Percentiles rank a stretch among this genome's conserved stretches.
Evolutionary conservation across 257 asterid species (phyloP).

Genomic region (Apocynum venetum): DNA sequence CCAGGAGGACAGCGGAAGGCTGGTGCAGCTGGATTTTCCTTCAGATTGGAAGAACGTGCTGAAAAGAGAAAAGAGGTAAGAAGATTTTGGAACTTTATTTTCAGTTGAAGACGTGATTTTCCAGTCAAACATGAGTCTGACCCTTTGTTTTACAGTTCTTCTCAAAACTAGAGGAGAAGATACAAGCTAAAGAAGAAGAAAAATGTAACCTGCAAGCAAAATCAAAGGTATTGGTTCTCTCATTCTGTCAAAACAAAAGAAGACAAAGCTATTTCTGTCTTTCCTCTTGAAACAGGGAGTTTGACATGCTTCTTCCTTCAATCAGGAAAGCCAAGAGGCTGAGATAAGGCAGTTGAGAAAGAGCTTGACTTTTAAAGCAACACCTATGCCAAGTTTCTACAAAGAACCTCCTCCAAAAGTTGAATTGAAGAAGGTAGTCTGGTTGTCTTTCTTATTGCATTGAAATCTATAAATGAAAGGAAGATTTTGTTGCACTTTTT

Average conservation of each 20-base stretch:
- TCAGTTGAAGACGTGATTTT: neutral
- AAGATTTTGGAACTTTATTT: neutral
- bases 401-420: slow-evolving; percentile 76
- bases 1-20: slow-evolving; percentile 44
- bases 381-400: slow-evolving; percentile 92
- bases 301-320: slow-evolving; percentile 10
- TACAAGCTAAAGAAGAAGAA: slow-evolving; percentile 71
- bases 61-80: slow-evolving; percentile 74
- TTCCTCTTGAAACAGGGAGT: slow-evolving; percentile 4
- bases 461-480: neutral
- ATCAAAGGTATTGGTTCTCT: slow-evolving; percentile 55
- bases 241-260: neutral
- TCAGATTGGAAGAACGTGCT: slow-evolving; percentile 74
- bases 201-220: slow-evolving; percentile 58
- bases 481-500: neutral
- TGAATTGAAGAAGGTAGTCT: slow-evolving; percentile 72
- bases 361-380: slow-evolving; percentile 76
- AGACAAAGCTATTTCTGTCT: neutral
- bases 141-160: slow-evolving; percentile 48
- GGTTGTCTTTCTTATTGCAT: neutral
- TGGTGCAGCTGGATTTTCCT: slow-evolving; percentile 53
- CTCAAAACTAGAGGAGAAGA: slow-evolving; percentile 82
- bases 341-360: slow-evolving; percentile 77
- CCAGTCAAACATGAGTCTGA: neutral
- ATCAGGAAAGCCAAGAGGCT: slow-evolving; percentile 72